A percentile compares a stretch with the other conserved stretches of the same genome.
These are phyloP conservation scores for Candida jianshihensis DNA, from an alignment of 805 yeast species.

Conservation along the genomic window DNA sequence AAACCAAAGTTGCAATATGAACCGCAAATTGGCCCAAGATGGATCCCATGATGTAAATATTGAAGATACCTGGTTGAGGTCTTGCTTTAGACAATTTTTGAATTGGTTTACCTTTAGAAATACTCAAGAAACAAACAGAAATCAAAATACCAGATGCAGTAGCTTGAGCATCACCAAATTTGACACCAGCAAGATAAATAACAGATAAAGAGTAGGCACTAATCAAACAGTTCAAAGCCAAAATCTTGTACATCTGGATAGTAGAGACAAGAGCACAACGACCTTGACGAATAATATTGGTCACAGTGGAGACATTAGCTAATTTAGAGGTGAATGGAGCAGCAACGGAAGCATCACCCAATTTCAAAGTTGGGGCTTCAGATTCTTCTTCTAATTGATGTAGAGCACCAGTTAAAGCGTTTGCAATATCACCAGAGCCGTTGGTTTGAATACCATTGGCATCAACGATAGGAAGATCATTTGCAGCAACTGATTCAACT, in stretches of 20 bases:
- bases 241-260: slow-evolving; percentile 96
- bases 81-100: slow-evolving; percentile 86
- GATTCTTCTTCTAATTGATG: slow-evolving; percentile 53
- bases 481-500: slow-evolving; percentile 43
- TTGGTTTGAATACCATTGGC: slow-evolving; percentile 22
- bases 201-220: slow-evolving; percentile 94
- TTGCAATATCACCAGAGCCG: slow-evolving; percentile 44
- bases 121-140: slow-evolving; percentile 90
- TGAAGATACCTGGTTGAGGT: slow-evolving; percentile 97
- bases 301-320: slow-evolving; percentile 85
- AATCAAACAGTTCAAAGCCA: slow-evolving; percentile 94
- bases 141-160: slow-evolving; percentile 90
- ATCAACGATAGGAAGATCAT: slow-evolving; percentile 26
- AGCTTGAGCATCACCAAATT: slow-evolving; percentile 97
- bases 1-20: slow-evolving; percentile 76
- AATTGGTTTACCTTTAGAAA: slow-evolving; percentile 88
- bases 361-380: slow-evolving; percentile 87
- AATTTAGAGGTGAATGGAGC: slow-evolving; percentile 97
- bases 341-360: slow-evolving; percentile 98
- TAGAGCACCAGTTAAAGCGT: slow-evolving; percentile 50
- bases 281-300: slow-evolving; percentile 93
- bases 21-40: slow-evolving; percentile 94
- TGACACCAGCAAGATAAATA: slow-evolving; percentile 92
- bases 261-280: slow-evolving; percentile 97
- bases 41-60: slow-evolving; percentile 94